These are phyloP conservation scores for Hyaloperonospora arabidopsidis DNA, from an alignment of 352 stramenopile species.

Conservation along the genomic window DNA sequence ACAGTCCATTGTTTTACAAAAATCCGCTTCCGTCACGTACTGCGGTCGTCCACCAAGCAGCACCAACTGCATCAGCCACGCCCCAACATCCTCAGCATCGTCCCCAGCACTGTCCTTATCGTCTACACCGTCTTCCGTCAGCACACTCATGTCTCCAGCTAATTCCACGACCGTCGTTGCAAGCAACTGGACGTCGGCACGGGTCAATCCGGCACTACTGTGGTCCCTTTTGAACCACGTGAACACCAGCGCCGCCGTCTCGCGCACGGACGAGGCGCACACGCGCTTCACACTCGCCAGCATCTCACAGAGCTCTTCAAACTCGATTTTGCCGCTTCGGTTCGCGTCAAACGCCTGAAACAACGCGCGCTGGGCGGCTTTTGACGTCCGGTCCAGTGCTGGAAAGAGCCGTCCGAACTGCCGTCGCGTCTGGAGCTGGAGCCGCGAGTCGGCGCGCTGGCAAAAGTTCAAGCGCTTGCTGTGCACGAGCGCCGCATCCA, in stretches of 20 bases:
- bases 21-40: constrained; percentile 16
- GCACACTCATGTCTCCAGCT: constrained; percentile 11
- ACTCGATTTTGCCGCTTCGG: constrained; percentile 39
- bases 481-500: constrained; percentile 24
- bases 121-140: constrained; percentile 10
- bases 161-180: constrained; percentile 26
- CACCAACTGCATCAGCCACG: constrained; percentile 24
- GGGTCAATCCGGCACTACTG: constrained; percentile 21
- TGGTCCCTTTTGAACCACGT: constrained; percentile 46
- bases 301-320: constrained; percentile 56
- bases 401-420: constrained; percentile 59
- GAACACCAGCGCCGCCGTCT: constrained; percentile 49
- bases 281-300: constrained; percentile 33
- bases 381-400: constrained; percentile 27
- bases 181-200: constrained; percentile 31
- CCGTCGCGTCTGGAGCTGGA: constrained; percentile 33
- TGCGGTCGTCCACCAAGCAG: constrained; percentile 9
- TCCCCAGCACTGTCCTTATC: no score
- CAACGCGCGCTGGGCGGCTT: constrained; percentile 26
- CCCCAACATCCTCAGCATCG: constrained; percentile 13
- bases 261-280: constrained; percentile 14
- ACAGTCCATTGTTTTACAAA: constrained; percentile 22
- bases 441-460: constrained; percentile 31
- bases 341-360: constrained; percentile 50
- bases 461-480: constrained; percentile 41